Evolutionary conservation across 2,329 filamentous ascomycete species (phyloP).

Genomic region (Microsporum audouinii): DNA sequence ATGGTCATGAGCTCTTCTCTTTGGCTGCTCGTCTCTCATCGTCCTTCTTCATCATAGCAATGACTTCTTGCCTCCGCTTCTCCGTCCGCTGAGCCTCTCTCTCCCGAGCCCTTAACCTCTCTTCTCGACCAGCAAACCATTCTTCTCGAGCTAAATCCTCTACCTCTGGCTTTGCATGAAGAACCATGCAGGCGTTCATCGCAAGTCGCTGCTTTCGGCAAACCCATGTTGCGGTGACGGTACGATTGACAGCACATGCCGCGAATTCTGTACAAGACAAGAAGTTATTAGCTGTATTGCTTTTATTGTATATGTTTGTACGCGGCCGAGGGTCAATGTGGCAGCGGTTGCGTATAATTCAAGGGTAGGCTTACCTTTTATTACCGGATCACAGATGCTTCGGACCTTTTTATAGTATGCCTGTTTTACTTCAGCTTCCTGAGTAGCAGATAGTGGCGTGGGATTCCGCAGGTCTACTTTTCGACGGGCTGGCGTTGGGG

Average conservation of each 20-base stretch:
- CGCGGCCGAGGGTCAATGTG: not conserved
- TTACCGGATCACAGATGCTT: conserved; percentile 61
- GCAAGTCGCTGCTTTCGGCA: conserved; percentile 66
- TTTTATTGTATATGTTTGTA: not conserved
- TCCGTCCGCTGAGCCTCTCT: conserved; percentile 41
- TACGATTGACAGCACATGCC: conserved; percentile 73
- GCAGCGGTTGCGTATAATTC: not conserved
- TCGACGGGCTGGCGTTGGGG: conserved; percentile 11
- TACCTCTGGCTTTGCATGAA: conserved; percentile 70
- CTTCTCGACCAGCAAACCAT: conserved; percentile 72
- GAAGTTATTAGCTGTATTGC: not conserved
- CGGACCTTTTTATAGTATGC: conserved; percentile 72
- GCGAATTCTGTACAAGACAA: conserved; percentile 61
- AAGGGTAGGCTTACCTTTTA: conserved; percentile 50
- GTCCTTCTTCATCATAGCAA: conserved; percentile 32
- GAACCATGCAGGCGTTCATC: conserved; percentile 93
- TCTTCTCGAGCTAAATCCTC: conserved; percentile 82
- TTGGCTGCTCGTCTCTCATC: conserved; percentile 15
- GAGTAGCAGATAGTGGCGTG: conserved; percentile 66
- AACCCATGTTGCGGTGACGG: conserved; percentile 74
- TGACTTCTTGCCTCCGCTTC: conserved; percentile 31
- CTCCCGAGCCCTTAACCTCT: conserved; percentile 57
- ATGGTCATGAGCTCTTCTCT: conserved; percentile 13
- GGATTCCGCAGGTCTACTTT: conserved; percentile 53
- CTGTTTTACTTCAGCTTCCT: conserved; percentile 71